A percentile compares a stretch with the other conserved stretches of the same genome.
Conservation (phyloP, 176 grass and related monocot genomes). For the Urochloa ruziziensis region DNA sequence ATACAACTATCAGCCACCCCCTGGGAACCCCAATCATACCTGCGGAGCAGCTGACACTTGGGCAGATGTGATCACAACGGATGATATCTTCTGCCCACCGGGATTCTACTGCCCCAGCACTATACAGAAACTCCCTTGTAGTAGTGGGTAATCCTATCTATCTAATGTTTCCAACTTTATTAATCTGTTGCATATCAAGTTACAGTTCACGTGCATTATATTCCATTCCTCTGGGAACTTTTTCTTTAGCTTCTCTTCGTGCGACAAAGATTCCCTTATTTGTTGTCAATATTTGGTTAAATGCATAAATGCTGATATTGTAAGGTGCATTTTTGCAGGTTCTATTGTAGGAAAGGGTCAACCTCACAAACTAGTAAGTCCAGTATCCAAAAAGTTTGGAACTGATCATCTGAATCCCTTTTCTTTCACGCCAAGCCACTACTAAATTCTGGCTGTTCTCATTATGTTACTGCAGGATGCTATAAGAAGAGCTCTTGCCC, state of each 20-base stretch:
- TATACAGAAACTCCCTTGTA: constrained; percentile 83
- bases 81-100: constrained; percentile 81
- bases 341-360: constrained; percentile 91
- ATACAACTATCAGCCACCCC: constrained; percentile 78
- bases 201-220: neutral
- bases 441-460: neutral
- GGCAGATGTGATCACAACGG: constrained; percentile 68
- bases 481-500: constrained; percentile 77
- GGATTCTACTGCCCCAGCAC: constrained; percentile 96
- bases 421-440: neutral
- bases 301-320: neutral
- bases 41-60: constrained; percentile 81
- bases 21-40: constrained; percentile 80
- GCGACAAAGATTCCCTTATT: too few species aligned
- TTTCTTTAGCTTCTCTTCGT: too few species aligned
- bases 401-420: neutral
- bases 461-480: constrained; percentile 60
- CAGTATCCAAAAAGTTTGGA: constrained; percentile 11
- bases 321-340: constrained; percentile 48
- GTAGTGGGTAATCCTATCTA: constrained; percentile 96
- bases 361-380: constrained; percentile 68
- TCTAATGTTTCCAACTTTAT: constrained; percentile 32
- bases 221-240: neutral
- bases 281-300: too few species aligned
- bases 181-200: neutral